These are phyloP conservation scores for Clonostachys sp. DNA, from an alignment of 2,329 filamentous ascomycete species.

Conservation along the genomic window DNA sequence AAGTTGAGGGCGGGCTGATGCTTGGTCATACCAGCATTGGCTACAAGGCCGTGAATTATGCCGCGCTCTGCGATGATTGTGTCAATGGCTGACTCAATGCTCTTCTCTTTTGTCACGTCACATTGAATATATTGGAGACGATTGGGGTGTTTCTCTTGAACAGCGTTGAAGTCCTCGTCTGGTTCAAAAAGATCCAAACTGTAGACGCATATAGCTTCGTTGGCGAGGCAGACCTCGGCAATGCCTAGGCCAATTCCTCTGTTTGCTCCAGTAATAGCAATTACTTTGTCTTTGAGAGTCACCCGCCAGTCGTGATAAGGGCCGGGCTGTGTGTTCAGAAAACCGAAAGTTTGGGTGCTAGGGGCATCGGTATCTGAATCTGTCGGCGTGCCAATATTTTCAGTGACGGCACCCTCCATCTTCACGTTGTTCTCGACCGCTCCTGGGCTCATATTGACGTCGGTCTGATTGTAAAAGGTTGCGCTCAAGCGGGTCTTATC, in stretches of 20 bases:
- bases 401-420: too few species aligned
- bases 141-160: slow-evolving; percentile 30
- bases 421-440: too few species aligned
- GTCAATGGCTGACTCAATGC: slow-evolving; percentile 19
- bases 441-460: too few species aligned
- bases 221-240: slow-evolving; percentile 34
- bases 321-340: neutral
- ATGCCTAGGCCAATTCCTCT: slow-evolving; percentile 35
- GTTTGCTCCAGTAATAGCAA: slow-evolving; percentile 26
- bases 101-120: slow-evolving; percentile 1
- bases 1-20: slow-evolving; percentile 46
- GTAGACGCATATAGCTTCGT: slow-evolving; percentile 20
- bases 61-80: slow-evolving; percentile 33
- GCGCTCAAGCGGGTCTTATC: neutral
- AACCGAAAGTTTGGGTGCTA: too few species aligned
- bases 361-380: too few species aligned
- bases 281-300: neutral
- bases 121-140: slow-evolving; percentile 23
- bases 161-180: slow-evolving; percentile 9
- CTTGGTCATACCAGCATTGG: slow-evolving; percentile 44
- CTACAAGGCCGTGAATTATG: slow-evolving; percentile 41
- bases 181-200: slow-evolving; percentile 8
- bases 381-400: too few species aligned
- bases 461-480: too few species aligned
- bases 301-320: neutral